These are phyloP conservation scores for Kwoniella europaea DNA, from an alignment of 768 basidiomycete species.

Conservation along the genomic window DNA sequence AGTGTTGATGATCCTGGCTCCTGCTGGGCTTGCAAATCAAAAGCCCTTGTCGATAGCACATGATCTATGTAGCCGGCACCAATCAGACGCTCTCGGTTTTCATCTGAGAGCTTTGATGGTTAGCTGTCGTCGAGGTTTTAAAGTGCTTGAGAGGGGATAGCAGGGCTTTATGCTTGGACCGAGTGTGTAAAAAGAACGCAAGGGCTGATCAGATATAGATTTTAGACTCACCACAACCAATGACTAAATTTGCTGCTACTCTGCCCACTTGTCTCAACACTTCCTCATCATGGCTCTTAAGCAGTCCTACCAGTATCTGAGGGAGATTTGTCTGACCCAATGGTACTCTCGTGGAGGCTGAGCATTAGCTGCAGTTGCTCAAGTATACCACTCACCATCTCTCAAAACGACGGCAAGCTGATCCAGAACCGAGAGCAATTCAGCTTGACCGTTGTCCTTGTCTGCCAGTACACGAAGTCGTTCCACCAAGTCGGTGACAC, in stretches of 20 bases:
- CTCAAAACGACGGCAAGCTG: conserved; percentile 11
- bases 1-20: neutral
- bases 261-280: conserved; percentile 17
- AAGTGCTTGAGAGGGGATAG: too few species aligned
- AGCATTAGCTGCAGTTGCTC: neutral
- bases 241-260: conserved; percentile 26
- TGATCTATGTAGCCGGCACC: conserved; percentile 17
- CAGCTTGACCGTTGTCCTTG: neutral
- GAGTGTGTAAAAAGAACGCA: neutral
- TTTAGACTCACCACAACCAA: conserved; percentile 18
- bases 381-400: conserved; percentile 10
- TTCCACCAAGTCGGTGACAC: neutral
- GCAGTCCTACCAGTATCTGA: neutral
- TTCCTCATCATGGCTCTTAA: neutral
- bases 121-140: too few species aligned
- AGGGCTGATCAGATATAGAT: neutral
- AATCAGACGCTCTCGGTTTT: conserved; percentile 14
- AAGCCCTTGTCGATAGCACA: neutral
- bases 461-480: neutral
- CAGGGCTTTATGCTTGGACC: too few species aligned
- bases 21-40: neutral
- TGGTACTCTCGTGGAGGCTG: neutral
- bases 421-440: neutral
- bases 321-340: conserved; percentile 15
- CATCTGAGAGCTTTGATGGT: neutral